Evolutionary conservation across 1,284 basidiomycete genomes (phyloP), one percentile per base, ranked within the genome.

Genomic region (Mycosarcoma mackinlayi): DNA sequence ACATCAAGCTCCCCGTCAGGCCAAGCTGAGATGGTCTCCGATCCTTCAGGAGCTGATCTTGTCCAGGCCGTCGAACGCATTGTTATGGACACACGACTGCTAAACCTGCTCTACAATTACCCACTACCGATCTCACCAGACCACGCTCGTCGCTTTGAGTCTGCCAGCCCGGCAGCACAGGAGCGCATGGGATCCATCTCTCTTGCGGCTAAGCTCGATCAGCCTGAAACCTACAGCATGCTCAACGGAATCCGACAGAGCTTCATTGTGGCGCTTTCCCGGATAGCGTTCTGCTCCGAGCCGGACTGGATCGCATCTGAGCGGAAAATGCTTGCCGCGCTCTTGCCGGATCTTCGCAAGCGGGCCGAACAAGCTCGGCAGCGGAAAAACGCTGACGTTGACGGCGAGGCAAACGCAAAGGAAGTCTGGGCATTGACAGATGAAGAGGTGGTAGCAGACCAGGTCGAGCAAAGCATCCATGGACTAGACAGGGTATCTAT

Each of bases 161-260:
- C 45, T 13, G 35, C 37, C 13, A 16, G 38, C 6, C 8, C 19
- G n/a, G 35, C 30, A 9, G 44, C 18, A 6, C 31, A 60, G 30
- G 61, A 70, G 44, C 54, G 68, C 3, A 62, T 47, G 58, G 46
- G 49, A 7, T 19, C 46, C 19, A 63, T 72, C 27, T 56, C 46
- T 24, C 45, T 78, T 4, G 65, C 70, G 1, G 42, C 66, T n/a
- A 76, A 77, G 35, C 49, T 78, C 9, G 54, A 72, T 10, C 62
- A 64, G 13, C 70, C 70, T 3, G 69, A 73, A 47, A 64, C 64
- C 7, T 77, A 78, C 34, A 63, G 62, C 24, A 67, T 76, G 58
- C 57, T 78, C 33, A 78, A 80, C 49, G 78, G 78, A 14, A 72
- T 80, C 25, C 67, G 68, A 10, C 71, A 77, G 51, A 75, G 67